A percentile compares a stretch with the other conserved stretches of the same genome.
phyloP scores from a whole-genome alignment of 169 alveolate genomes.

The Amoebophrya sp. region DNA sequence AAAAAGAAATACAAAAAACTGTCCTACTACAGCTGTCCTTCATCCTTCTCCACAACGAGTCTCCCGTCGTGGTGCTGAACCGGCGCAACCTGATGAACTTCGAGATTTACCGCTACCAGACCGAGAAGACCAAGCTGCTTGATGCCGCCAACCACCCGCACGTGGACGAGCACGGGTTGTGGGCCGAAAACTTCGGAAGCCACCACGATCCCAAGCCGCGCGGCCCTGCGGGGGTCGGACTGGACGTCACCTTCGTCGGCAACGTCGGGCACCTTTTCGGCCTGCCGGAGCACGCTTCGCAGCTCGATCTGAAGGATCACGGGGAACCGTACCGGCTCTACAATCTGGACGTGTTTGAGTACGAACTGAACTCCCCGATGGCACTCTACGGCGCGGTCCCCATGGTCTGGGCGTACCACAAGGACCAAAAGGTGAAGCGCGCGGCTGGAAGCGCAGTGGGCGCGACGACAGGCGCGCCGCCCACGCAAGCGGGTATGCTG shows the following conservation, averaged over 20 bases:
- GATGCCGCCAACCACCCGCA: background rate
- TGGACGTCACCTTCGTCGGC: background rate
- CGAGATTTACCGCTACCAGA: background rate
- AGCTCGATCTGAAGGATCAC: background rate
- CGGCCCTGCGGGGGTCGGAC: background rate
- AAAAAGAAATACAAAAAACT: too few species aligned
- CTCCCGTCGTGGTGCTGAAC: background rate
- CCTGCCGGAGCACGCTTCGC: background rate
- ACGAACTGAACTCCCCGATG: conserved; percentile 19
- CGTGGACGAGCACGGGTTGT: background rate
- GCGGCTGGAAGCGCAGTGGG: too few species aligned
- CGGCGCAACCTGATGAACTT: background rate
- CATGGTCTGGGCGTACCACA: background rate
- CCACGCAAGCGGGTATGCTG: too few species aligned
- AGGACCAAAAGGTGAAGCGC: too few species aligned
- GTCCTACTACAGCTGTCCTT: background rate
- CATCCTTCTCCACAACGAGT: background rate
- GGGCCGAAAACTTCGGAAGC: background rate
- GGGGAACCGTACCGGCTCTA: conserved; percentile 8
- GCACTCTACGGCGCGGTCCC: conserved; percentile 27
- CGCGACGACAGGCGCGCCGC: too few species aligned
- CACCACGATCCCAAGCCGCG: background rate
- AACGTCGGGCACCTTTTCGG: background rate
- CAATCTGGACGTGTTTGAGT: conserved; percentile 26
- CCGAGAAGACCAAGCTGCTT: background rate